These are phyloP conservation scores for Thraustochytrium sp. DNA, from an alignment of 352 stramenopile species.

Conservation along the genomic window DNA sequence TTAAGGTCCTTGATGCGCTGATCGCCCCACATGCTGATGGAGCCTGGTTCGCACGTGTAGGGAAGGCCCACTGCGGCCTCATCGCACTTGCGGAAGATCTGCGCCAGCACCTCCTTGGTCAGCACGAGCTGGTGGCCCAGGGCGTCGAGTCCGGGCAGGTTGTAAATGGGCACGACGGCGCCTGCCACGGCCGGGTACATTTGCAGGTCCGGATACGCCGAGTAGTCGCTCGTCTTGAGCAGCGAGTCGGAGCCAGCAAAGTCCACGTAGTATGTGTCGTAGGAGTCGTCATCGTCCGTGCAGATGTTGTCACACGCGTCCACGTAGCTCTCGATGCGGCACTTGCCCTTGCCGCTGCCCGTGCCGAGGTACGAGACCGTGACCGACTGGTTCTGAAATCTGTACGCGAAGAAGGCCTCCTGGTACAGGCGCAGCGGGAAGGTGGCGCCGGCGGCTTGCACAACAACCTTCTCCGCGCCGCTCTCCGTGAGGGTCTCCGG, in stretches of 20 bases:
- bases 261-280: neutral
- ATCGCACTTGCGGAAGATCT: conserved; percentile 36
- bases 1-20: conserved; percentile 7
- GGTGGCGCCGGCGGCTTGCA: conserved; percentile 14
- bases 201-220: conserved; percentile 15
- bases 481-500: neutral
- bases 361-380: neutral
- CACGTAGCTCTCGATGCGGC: neutral
- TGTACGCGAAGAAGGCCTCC: conserved; percentile 24
- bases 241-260: conserved; percentile 24
- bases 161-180: conserved; percentile 42
- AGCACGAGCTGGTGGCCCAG: conserved; percentile 8
- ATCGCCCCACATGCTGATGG: conserved; percentile 15
- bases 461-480: neutral
- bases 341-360: neutral
- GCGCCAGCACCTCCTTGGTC: neutral
- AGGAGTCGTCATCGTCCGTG: neutral
- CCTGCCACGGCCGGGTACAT: conserved; percentile 37
- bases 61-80: neutral
- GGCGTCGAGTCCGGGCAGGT: neutral
- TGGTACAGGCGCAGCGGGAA: conserved; percentile 27
- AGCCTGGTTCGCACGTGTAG: neutral
- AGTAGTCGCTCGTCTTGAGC: neutral
- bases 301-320: neutral
- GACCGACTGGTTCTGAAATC: neutral